Conservation (phyloP, 768 basidiomycete genomes). For the Suillus occidentalis region DNA sequence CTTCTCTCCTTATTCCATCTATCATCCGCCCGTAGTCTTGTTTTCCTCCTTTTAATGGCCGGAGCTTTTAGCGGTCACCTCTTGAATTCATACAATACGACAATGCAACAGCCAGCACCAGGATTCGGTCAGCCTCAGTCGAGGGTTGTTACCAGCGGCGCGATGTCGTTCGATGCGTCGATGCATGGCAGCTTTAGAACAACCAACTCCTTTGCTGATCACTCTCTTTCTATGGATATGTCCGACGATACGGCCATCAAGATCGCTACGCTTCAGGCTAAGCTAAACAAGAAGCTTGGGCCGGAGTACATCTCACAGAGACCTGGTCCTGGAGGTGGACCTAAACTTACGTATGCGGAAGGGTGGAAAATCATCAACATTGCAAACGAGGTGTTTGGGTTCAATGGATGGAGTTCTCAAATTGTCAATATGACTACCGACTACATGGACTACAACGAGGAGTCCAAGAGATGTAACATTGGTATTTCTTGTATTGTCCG, state of each 20-base stretch:
- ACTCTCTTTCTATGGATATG: conserved; percentile 36
- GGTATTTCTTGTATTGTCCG: conserved; percentile 85
- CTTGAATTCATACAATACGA: conserved; percentile 42
- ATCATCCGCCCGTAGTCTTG: background rate
- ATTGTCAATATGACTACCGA: conserved; percentile 75
- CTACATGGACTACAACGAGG: conserved; percentile 74
- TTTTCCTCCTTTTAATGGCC: conserved; percentile 43
- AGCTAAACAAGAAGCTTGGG: conserved; percentile 85
- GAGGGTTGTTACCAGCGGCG: conserved; percentile 47
- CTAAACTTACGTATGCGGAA: conserved; percentile 91
- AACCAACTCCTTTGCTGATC: conserved; percentile 9
- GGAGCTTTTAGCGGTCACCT: conserved; percentile 61
- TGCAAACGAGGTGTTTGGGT: conserved; percentile 98
- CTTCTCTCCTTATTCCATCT: background rate
- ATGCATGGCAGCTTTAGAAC: conserved; percentile 51
- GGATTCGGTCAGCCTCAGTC: conserved; percentile 11
- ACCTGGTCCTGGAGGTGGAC: conserved; percentile 83
- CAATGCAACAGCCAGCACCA: conserved; percentile 10
- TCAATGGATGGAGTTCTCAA: conserved; percentile 91
- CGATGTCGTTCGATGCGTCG: conserved; percentile 59
- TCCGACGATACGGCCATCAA: conserved; percentile 64
- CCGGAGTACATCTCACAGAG: conserved; percentile 92
- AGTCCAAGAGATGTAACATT: conserved; percentile 62
- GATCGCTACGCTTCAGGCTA: conserved; percentile 73
- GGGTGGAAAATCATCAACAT: conserved; percentile 98